phyloP scores from a whole-genome alignment of 2,329 filamentous ascomycete genomes.

The Mariannaea elegans region DNA sequence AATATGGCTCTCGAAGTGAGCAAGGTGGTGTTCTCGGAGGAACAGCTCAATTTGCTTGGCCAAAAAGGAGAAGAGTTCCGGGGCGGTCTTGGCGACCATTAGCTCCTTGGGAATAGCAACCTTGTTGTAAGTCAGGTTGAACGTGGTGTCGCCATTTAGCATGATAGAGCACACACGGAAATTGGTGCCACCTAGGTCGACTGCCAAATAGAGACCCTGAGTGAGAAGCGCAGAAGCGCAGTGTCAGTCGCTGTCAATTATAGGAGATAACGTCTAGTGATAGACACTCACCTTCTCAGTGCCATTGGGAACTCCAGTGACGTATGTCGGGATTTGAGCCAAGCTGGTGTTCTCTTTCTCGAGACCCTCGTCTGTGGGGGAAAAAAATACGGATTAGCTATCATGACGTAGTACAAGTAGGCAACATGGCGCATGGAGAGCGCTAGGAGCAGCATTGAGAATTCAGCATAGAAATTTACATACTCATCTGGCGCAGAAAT shows the following conservation, averaged over 20 bases:
- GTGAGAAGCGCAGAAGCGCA: slow-evolving; percentile 7
- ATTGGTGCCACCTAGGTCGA: slow-evolving; percentile 98
- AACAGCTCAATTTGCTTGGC: slow-evolving; percentile 93
- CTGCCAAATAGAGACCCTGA: slow-evolving; percentile 94
- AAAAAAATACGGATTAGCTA: slow-evolving; percentile 23
- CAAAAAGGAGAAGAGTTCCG: slow-evolving; percentile 90
- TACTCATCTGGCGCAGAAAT: slow-evolving; percentile 86
- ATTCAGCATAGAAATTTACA: slow-evolving; percentile 31
- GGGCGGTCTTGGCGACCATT: slow-evolving; percentile 87
- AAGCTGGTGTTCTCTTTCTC: slow-evolving; percentile 80
- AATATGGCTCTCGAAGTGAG: slow-evolving; percentile 80
- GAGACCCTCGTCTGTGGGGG: slow-evolving; percentile 77
- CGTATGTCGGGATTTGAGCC: slow-evolving; percentile 97
- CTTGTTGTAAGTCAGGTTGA: slow-evolving; percentile 92
- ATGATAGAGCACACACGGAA: slow-evolving; percentile 97
- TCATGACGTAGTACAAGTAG: slow-evolving; percentile 14
- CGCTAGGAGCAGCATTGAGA: slow-evolving; percentile 5
- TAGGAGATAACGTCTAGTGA: background rate
- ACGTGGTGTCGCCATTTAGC: slow-evolving; percentile 93
- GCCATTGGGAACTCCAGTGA: slow-evolving; percentile 94
- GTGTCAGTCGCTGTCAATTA: slow-evolving; percentile 11
- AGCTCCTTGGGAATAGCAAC: slow-evolving; percentile 88
- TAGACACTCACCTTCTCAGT: slow-evolving; percentile 81
- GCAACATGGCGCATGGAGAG: slow-evolving; percentile 13
- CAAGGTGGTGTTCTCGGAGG: slow-evolving; percentile 84